phyloP scores from a whole-genome alignment of 2,329 filamentous ascomycete species.

The Botrytis paeoniae region DNA sequence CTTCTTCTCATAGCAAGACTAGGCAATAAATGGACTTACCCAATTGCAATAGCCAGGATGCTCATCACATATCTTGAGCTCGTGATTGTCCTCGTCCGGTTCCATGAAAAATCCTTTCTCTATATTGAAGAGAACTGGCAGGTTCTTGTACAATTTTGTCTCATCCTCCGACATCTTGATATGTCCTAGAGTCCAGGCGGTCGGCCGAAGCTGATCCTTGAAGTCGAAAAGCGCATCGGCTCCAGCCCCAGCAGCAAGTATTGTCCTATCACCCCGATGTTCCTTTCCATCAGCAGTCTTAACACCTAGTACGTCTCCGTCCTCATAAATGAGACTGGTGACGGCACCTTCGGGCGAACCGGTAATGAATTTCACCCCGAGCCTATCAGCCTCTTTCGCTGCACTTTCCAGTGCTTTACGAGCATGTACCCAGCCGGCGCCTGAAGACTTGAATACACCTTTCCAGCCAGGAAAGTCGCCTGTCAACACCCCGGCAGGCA shows the following conservation, averaged over 20 bases:
- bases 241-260: slow-evolving; percentile 50
- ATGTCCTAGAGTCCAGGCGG: slow-evolving; percentile 53
- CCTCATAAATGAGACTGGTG: slow-evolving; percentile 40
- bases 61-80: slow-evolving; percentile 53
- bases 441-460: slow-evolving; percentile 45
- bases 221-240: slow-evolving; percentile 48
- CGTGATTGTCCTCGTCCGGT: slow-evolving; percentile 45
- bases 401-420: slow-evolving; percentile 47
- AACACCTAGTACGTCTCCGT: slow-evolving; percentile 43
- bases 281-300: slow-evolving; percentile 43
- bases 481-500: slow-evolving; percentile 51
- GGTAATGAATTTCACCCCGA: slow-evolving; percentile 49
- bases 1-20: background rate
- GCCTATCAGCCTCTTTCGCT: slow-evolving; percentile 43
- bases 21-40: slow-evolving; percentile 26
- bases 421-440: slow-evolving; percentile 54
- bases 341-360: slow-evolving; percentile 41
- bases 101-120: slow-evolving; percentile 51
- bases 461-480: slow-evolving; percentile 50
- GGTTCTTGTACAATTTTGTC: slow-evolving; percentile 43
- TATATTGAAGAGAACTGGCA: slow-evolving; percentile 50
- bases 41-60: slow-evolving; percentile 56
- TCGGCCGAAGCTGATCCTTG: slow-evolving; percentile 51
- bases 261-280: slow-evolving; percentile 44
- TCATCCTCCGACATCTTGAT: slow-evolving; percentile 48